Conservation (phyloP, 768 basidiomycete genomes). For the Pluteus cervinus region DNA sequence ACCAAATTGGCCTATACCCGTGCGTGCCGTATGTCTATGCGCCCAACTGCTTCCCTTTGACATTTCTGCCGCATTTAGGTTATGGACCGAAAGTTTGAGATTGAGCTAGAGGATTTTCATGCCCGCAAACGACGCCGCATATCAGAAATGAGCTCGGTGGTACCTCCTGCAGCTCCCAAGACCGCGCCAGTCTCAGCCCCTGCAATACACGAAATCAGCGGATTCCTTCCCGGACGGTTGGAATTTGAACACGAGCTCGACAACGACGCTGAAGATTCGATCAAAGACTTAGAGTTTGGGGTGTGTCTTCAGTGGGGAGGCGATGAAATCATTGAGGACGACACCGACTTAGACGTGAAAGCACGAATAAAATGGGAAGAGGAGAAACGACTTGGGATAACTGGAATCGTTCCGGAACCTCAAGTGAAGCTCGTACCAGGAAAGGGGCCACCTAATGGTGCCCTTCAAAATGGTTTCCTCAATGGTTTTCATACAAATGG, state of each 20-base stretch:
- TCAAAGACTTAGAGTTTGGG: constrained; percentile 96
- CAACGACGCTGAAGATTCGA: constrained; percentile 92
- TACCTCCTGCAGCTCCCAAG: constrained; percentile 55
- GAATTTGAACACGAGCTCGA: constrained; percentile 98
- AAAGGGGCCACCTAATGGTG: constrained; percentile 21
- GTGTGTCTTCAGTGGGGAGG: constrained; percentile 84
- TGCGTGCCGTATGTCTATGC: constrained; percentile 29
- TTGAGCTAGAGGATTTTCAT: constrained; percentile 81
- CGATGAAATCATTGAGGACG: constrained; percentile 72
- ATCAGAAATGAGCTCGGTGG: constrained; percentile 64
- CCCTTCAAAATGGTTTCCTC: constrained; percentile 32
- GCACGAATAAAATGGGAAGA: constrained; percentile 47
- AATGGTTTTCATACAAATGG: constrained; percentile 41
- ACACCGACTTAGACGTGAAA: constrained; percentile 68
- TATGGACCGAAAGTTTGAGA: constrained; percentile 60
- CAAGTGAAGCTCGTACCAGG: not conserved
- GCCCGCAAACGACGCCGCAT: constrained; percentile 85
- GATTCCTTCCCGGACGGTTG: constrained; percentile 92
- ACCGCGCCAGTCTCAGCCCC: constrained; percentile 84
- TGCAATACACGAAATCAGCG: constrained; percentile 85
- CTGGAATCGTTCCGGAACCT: constrained; percentile 1
- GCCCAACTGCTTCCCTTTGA: constrained; percentile 6
- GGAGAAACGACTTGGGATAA: constrained; percentile 30
- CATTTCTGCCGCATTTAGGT: constrained; percentile 21
- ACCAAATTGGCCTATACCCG: constrained; percentile 74